Conservation (phyloP, 495 filamentous ascomycete genomes). For the Aspergillus conjunctus region DNA sequence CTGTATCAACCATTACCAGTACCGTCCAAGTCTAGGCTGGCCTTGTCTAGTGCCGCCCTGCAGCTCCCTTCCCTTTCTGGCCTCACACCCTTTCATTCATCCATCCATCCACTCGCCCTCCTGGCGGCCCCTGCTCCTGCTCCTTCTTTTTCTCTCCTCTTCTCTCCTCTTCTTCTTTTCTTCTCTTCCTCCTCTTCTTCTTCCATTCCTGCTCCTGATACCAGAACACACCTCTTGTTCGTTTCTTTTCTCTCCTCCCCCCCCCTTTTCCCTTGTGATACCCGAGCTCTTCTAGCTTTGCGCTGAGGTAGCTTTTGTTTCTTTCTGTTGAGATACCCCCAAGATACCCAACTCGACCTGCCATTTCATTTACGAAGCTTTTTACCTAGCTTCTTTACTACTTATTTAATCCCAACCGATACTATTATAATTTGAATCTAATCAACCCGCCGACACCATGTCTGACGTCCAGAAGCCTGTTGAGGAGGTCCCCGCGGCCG, state of each 20-base stretch:
- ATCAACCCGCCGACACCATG: conserved; percentile 44
- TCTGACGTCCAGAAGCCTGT: conserved; percentile 54
- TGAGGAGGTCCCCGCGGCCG: conserved; percentile 41
- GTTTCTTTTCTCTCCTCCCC: conserved; percentile 30
- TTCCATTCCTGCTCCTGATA: conserved; percentile 29
- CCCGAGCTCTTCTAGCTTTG: conserved; percentile 44
- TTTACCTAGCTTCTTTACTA: conserved; percentile 28
- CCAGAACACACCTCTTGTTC: conserved; percentile 21
- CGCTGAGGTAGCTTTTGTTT: conserved; percentile 42
- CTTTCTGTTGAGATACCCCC: conserved; percentile 49
- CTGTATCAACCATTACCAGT: background rate
- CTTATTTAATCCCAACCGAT: conserved; percentile 24
- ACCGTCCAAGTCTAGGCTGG: conserved; percentile 22
- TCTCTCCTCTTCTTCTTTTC: conserved; percentile 23
- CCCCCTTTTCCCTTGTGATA: conserved; percentile 48
- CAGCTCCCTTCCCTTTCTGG: conserved; percentile 43
- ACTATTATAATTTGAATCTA: conserved; percentile 40
- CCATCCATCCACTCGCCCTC: conserved; percentile 28
- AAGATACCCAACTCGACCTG: conserved; percentile 37
- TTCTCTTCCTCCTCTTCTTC: conserved; percentile 10
- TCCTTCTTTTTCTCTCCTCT: conserved; percentile 30
- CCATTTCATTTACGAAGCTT: conserved; percentile 27
- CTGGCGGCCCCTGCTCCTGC: conserved; percentile 30
- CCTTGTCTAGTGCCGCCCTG: conserved; percentile 40
- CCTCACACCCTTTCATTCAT: conserved; percentile 29